Conservation (phyloP, 805 yeast genomes). For the Lipomyces oligophaga region DNA sequence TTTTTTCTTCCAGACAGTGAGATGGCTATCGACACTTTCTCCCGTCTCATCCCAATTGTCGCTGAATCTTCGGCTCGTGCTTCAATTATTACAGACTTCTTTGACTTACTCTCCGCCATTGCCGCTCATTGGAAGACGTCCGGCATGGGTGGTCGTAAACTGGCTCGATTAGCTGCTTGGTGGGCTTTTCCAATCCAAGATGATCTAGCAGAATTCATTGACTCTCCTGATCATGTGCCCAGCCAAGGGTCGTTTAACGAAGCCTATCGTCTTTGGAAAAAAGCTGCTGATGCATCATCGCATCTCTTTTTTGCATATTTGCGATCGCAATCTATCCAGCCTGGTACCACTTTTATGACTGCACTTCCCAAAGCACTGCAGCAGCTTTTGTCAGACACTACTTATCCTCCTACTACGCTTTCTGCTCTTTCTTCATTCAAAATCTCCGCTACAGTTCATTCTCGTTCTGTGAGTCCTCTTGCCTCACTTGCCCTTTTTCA, state of each 20-base stretch:
- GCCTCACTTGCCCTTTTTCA: constrained; percentile 5
- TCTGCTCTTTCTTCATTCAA: constrained; percentile 3
- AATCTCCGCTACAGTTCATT: constrained; percentile 4
- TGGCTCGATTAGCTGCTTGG: constrained; percentile 74
- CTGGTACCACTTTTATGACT: constrained; percentile 6
- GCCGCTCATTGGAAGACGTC: constrained; percentile 77
- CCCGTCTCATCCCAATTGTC: constrained; percentile 68
- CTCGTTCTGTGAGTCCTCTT: not conserved
- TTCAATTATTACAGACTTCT: constrained; percentile 80
- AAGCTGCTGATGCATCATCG: constrained; percentile 77
- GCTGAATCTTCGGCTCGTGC: constrained; percentile 82
- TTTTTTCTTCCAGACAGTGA: constrained; percentile 46
- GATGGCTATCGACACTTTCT: constrained; percentile 70
- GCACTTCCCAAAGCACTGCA: constrained; percentile 16
- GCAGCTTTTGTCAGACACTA: constrained; percentile 19
- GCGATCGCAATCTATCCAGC: constrained; percentile 44
- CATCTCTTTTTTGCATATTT: constrained; percentile 74
- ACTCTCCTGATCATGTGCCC: constrained; percentile 51
- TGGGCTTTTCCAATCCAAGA: constrained; percentile 69
- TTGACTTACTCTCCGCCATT: constrained; percentile 71
- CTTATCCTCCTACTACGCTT: constrained; percentile 12
- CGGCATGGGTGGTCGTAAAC: constrained; percentile 72
- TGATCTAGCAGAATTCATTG: constrained; percentile 49
- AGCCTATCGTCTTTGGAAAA: constrained; percentile 11
- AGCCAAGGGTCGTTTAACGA: constrained; percentile 15